These are phyloP conservation scores for Hypoxylon crocopeplum DNA, from an alignment of 495 filamentous ascomycete genomes.

Conservation along the genomic window DNA sequence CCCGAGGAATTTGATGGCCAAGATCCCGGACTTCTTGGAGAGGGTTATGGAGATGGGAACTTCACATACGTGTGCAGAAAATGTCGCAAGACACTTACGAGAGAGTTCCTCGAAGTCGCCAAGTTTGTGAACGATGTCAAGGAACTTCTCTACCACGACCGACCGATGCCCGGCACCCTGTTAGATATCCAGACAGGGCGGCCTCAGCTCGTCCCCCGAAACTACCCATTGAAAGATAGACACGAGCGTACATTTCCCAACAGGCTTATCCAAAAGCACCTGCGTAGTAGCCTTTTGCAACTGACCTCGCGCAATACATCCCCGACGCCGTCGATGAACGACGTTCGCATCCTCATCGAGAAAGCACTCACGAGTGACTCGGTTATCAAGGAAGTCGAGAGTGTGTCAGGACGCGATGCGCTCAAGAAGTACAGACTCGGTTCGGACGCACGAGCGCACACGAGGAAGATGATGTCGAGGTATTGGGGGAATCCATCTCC, in stretches of 20 bases:
- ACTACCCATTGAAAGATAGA: not conserved
- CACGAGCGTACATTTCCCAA: slow-evolving; percentile 65
- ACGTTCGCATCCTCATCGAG: slow-evolving; percentile 54
- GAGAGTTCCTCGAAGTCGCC: slow-evolving; percentile 59
- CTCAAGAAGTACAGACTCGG: slow-evolving; percentile 25
- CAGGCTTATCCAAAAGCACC: slow-evolving; percentile 56
- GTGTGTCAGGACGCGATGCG: not conserved
- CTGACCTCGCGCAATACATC: slow-evolving; percentile 35
- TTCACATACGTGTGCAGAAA: slow-evolving; percentile 51
- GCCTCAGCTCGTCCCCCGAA: slow-evolving; percentile 28
- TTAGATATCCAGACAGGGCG: slow-evolving; percentile 49
- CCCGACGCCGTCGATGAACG: slow-evolving; percentile 48
- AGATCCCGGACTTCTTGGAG: slow-evolving; percentile 42
- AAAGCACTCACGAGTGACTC: slow-evolving; percentile 38
- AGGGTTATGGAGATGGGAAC: slow-evolving; percentile 72
- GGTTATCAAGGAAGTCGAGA: slow-evolving; percentile 41
- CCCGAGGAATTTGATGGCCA: slow-evolving; percentile 32
- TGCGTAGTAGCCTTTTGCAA: slow-evolving; percentile 46
- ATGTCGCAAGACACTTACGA: slow-evolving; percentile 60
- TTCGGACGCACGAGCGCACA: slow-evolving; percentile 51
- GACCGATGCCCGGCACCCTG: slow-evolving; percentile 72
- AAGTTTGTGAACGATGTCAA: slow-evolving; percentile 65
- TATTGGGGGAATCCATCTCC: slow-evolving; percentile 79
- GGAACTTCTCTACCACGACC: slow-evolving; percentile 45
- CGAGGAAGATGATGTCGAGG: slow-evolving; percentile 77